Conservation (phyloP, 2,329 filamentous ascomycete species). For the Cyphellophora attinorum region DNA sequence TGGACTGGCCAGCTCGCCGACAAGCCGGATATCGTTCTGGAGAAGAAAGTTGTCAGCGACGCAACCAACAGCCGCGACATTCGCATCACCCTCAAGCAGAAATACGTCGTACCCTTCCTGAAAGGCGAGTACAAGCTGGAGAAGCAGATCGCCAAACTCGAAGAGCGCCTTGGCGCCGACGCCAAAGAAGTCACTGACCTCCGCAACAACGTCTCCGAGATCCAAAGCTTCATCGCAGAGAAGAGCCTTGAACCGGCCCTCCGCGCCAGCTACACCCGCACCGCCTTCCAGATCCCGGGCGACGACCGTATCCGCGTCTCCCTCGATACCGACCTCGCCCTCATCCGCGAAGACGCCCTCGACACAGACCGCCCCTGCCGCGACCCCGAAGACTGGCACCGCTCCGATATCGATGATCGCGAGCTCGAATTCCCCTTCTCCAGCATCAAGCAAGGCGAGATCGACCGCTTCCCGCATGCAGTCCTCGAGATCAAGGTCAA, state of each 20-base stretch:
- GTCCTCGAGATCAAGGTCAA: conserved; percentile 87
- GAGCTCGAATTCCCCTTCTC: conserved; percentile 81
- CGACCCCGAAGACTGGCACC: conserved; percentile 82
- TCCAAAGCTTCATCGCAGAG: conserved; percentile 70
- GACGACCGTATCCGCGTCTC: conserved; percentile 86
- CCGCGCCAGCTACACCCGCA: conserved; percentile 85
- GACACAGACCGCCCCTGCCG: conserved; percentile 80
- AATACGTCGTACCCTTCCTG: conserved; percentile 82
- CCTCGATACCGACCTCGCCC: conserved; percentile 82
- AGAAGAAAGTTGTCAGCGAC: conserved; percentile 77
- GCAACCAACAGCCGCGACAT: conserved; percentile 70
- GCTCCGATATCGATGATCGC: conserved; percentile 74
- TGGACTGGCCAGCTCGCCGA: conserved; percentile 83
- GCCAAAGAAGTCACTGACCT: conserved; percentile 59
- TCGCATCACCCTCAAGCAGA: conserved; percentile 80
- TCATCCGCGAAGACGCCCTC: conserved; percentile 68
- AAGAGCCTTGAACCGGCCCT: conserved; percentile 74
- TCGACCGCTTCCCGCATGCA: conserved; percentile 82
- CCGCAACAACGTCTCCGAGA: conserved; percentile 61
- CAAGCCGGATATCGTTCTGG: conserved; percentile 71
- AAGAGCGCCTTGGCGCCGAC: conserved; percentile 61
- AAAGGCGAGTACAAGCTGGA: conserved; percentile 84
- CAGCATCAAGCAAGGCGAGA: conserved; percentile 80
- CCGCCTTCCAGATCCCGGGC: conserved; percentile 90
- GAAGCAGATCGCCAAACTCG: conserved; percentile 77